Evolutionary conservation across 1,284 basidiomycete genomes (phyloP), one percentile per base, ranked within the genome.

Genomic region (Sanguinoderma infundibulare): DNA sequence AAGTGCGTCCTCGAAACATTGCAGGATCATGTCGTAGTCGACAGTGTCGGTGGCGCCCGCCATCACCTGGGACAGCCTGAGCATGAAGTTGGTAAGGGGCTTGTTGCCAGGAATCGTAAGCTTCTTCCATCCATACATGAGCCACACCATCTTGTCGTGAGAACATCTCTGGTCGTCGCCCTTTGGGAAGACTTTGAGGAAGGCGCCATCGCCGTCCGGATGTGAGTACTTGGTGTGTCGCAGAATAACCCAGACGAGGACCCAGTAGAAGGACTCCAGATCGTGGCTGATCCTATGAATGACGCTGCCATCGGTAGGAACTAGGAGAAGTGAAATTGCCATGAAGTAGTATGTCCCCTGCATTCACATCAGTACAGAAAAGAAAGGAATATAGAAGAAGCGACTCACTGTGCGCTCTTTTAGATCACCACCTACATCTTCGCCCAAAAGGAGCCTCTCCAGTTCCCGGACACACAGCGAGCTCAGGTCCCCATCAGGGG

Each of bases 321-420:
- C 17, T 15, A 4, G 8, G 15, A 66, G 53, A 4, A 64, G 44
- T 0, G 56, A 53, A 17, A 46, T 35, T 0, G 65, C 58, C 58
- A 64, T 64, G 55, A 60, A 67, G 32, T 51, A 55, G 34, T 47
- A 60, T 5, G 65, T 64, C 14, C 65, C 65, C 65, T 67, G 26
- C 1, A 17, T n/a, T 24, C 10, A 12, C 32, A 17, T 12, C 8
- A 17, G 20, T 12, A 15, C 5, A 26, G 0, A 15, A 26, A 30
- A 5, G 26, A 12, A 26, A 17, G 14, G 5, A 35, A 8, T 17
- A 12, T 26, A 26, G 24, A 47, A n/a, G 28, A 24, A 0, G n/a
- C 10, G 22, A 55, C 61, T 38, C 22, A 63, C 64, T 17, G 62
- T 66, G 35, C 60, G 47, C 49, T 61, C 50, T 46, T 60, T 59